These are phyloP conservation scores for Fusarium sp. DNA, from an alignment of 2,329 filamentous ascomycete species.

Conservation along the genomic window DNA sequence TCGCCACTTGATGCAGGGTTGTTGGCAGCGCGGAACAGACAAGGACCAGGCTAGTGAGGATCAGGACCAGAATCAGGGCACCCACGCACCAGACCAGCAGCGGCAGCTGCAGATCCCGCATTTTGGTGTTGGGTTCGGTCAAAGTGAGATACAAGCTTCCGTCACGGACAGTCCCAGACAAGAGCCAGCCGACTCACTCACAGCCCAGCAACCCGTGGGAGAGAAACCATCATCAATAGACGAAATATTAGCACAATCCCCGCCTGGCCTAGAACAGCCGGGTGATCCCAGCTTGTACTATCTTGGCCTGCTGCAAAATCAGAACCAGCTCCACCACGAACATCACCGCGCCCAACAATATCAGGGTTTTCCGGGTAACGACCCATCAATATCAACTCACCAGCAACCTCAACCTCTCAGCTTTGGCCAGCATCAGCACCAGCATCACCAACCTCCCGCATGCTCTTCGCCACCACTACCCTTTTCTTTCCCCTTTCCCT, in stretches of 20 bases:
- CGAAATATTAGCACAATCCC: constrained; percentile 30
- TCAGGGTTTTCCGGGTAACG: constrained; percentile 23
- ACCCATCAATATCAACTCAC: constrained; percentile 26
- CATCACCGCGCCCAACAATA: constrained; percentile 20
- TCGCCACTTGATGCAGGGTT: constrained; percentile 38
- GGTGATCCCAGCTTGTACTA: constrained; percentile 33
- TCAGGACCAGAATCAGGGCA: constrained; percentile 41
- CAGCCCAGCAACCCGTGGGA: constrained; percentile 14
- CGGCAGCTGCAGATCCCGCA: constrained; percentile 44
- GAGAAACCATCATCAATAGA: constrained; percentile 22
- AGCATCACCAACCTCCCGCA: constrained; percentile 24
- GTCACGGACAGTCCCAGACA: constrained; percentile 21
- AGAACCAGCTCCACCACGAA: constrained; percentile 33
- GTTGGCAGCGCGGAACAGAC: constrained; percentile 32
- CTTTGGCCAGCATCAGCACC: constrained; percentile 29
- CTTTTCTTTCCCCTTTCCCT: constrained; percentile 20
- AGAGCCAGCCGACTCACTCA: constrained; percentile 22
- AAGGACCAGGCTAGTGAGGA: constrained; percentile 35
- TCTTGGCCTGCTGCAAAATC: constrained; percentile 36
- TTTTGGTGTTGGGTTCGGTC: constrained; percentile 44
- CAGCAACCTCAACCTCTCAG: constrained; percentile 24
- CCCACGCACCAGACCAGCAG: constrained; percentile 42
- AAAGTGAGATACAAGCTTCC: constrained; percentile 41
- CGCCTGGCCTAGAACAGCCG: constrained; percentile 30
- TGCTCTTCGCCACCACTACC: constrained; percentile 33